Evolutionary conservation across 257 asterid species (phyloP), one percentile per base, ranked within the genome.

Genomic region (Echites panduratus): DNA sequence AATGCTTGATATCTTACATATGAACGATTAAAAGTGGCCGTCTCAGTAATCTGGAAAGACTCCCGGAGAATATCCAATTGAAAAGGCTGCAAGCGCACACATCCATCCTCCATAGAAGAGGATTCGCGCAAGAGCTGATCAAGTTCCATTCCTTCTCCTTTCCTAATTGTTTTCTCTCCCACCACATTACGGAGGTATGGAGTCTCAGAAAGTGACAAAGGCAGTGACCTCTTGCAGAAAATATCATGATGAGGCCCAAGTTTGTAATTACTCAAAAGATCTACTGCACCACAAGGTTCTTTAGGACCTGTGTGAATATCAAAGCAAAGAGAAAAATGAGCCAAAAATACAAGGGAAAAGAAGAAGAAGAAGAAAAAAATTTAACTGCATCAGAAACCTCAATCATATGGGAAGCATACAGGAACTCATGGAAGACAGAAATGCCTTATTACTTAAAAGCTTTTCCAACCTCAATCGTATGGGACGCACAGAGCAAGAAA

Each of bases 71-170:
- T 76, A 69, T 77, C 79, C 65, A 87, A 79, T 58, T 76, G 76
- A 73, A 87, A 82, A n/a, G 86, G 89, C 69, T 27, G 76, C 44
- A 87, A 72, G 52, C 66, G 7, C 12, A 73, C 47, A 32, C 27
- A 20, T 53, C 68, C 53, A 17, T 77, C 78, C 66, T 79, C 79
- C 4, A 47, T 71, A 29, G 66, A 32, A 32, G 66, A 27, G 3
- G 75, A 53, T 20, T 57, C 77, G 61, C 38, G 79, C 58, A 83
- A 41, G 56, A 87, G 87, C 80, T 82, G 80, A 72, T 65, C 79
- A 80, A 87, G 78, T 74, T 87, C 87, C 86, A 82, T 82, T 44
- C 86, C 89, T 76, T 87, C 86, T 44, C 91, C 90, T 79, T 81
- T 83, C 74, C 89, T 79, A 38, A 84, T 84, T 66, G 75, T 81